phyloP scores from a whole-genome alignment of 768 basidiomycete species.

The Lyophyllum decastes region DNA sequence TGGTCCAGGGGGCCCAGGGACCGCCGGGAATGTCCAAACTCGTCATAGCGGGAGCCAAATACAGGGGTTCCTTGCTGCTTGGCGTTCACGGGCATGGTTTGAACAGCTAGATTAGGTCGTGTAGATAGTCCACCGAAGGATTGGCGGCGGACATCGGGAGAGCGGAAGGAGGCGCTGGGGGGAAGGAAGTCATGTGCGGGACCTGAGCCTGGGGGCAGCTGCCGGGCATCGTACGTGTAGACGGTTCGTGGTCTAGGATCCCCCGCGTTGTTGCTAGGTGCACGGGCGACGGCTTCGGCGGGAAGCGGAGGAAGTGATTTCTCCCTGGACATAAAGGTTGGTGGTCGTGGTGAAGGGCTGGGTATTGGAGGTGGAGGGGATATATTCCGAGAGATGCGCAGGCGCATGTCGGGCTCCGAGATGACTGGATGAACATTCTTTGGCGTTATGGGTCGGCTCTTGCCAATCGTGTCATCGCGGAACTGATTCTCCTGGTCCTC shows the following conservation, averaged over 20 bases:
- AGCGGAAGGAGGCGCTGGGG: slow-evolving; percentile 66
- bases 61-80: slow-evolving; percentile 36
- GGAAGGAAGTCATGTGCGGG: slow-evolving; percentile 54
- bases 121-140: slow-evolving; percentile 73
- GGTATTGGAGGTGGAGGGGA: slow-evolving; percentile 29
- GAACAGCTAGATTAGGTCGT: slow-evolving; percentile 51
- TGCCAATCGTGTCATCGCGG: slow-evolving; percentile 35
- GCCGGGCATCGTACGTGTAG: slow-evolving; percentile 60
- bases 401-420: slow-evolving; percentile 67
- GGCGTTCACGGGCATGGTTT: slow-evolving; percentile 46
- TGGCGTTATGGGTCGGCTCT: slow-evolving; percentile 24
- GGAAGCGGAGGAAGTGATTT: slow-evolving; percentile 83
- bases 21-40: slow-evolving; percentile 70
- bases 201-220: slow-evolving; percentile 43
- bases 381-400: slow-evolving; percentile 35
- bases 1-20: slow-evolving; percentile 52
- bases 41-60: slow-evolving; percentile 56
- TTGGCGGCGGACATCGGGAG: slow-evolving; percentile 61
- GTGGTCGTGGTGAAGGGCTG: slow-evolving; percentile 17
- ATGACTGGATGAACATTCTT: slow-evolving; percentile 53
- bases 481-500: slow-evolving; percentile 45
- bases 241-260: slow-evolving; percentile 67
- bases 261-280: slow-evolving; percentile 29
- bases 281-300: slow-evolving; percentile 42
- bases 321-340: slow-evolving; percentile 47